phyloP scores from a whole-genome alignment of 2,329 filamentous ascomycete species.

The Neofusicoccum ribis region DNA sequence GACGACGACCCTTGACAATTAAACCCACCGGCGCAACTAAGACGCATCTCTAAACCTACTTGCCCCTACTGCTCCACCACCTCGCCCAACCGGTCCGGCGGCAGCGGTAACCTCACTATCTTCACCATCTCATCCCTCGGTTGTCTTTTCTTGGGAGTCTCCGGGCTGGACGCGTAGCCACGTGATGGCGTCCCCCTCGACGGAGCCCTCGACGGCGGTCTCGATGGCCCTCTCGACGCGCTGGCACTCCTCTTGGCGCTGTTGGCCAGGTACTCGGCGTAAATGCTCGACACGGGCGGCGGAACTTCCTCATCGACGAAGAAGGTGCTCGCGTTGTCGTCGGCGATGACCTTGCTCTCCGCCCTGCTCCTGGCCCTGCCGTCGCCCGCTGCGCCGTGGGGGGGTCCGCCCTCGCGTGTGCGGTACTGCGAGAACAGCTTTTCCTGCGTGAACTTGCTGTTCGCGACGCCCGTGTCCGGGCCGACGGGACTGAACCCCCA shows the following conservation, averaged over 20 bases:
- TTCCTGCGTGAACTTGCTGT: slow-evolving; percentile 20
- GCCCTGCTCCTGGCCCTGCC: neutral
- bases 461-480: slow-evolving; percentile 5
- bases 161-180: neutral
- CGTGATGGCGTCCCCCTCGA: neutral
- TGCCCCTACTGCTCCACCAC: neutral
- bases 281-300: neutral
- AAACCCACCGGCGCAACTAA: neutral
- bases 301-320: neutral
- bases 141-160: neutral
- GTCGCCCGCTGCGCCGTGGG: neutral
- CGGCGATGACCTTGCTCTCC: neutral
- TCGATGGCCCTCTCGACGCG: neutral
- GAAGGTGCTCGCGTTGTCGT: neutral
- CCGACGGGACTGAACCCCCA: neutral
- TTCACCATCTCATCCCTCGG: neutral
- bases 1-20: neutral
- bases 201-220: neutral
- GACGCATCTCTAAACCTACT: neutral
- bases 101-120: neutral
- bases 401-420: slow-evolving; percentile 22
- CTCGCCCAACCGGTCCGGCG: neutral
- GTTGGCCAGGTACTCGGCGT: neutral
- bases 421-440: slow-evolving; percentile 28
- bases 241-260: neutral